Base-by-base conservation (phyloP, 2,329 filamentous ascomycete genomes). In the Remersonia thermophila region DNA sequence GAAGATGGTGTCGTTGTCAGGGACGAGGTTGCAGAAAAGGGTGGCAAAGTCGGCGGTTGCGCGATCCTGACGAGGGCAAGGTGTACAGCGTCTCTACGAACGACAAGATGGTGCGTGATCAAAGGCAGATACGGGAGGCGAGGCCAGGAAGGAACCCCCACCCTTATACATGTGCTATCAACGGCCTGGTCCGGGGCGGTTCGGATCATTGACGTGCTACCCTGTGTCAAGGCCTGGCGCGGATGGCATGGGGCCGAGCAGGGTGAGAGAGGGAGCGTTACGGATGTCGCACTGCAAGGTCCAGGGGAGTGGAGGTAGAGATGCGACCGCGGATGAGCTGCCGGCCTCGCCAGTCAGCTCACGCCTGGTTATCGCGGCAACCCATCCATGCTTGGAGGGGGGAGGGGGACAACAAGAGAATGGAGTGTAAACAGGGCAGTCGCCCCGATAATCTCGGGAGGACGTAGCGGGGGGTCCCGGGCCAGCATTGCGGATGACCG, bases 281-380 rank as follows among this genome's bases (percentile, higher is more conserved):
- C 28, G 10, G 33, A 38, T 28, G 36, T 35, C 40, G 40, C 37
- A 35, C 39, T 33, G 36, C 38, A 39, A 42, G 36, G 35, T 33
- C 32, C 39, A 37, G 20, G 20, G 38, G 42, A 42, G 40, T 36
- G 44, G 45, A 43, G 30, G 34, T 33, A 29, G 40, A 39, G 27
- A 35, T 44, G 42, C 33, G 31, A 32, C 32, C 33, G 39, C 20
- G 33, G 20, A 23, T 23, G 20, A 23, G 20, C 5, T 23, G 37
- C 33, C 37, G 33, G 32, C 33, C 37, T 50, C 48, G 40, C 58
- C 58, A 63, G 57, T 61, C 53, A 61, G 47, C 52, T 45, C 49
- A 45, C 54, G 50, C 51, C 52, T 37, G 54, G 52, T 58, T 61
- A 61, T 62, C 52, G 47, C 41, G 41, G 39, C 26, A 34, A 27